Base-by-base conservation (phyloP, 2,329 filamentous ascomycete genomes). In the Clonostachys sp. region DNA sequence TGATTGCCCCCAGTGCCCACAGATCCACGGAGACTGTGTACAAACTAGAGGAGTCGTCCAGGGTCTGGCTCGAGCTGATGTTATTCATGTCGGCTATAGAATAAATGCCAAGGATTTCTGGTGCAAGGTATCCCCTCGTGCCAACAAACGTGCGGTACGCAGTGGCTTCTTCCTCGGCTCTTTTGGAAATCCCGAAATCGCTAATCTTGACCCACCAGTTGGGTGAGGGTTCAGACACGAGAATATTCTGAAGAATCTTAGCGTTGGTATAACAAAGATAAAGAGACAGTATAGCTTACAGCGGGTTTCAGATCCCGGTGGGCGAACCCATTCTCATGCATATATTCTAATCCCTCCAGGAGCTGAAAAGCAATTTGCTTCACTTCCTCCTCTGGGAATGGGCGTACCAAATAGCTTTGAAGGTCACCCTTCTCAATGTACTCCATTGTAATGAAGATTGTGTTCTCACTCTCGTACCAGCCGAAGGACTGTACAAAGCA, bases 221-320 rank as follows among this genome's bases (percentile, higher is more conserved):
- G 9, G 24, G 24, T 30, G 24, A 30, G 24, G 24, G 24, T 30
- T 30, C 24, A 30, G 24, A 30, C 24, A 30, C 24, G 24, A 30
- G 24, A 10, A 30, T 30, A 45, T 51, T 49, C 16, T 40, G 4
- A 10, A 10, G 24, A 30, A 30, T 30, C 24, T 30, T 8, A 30
- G 24, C 24, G 9, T 30, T 10, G 24, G 3, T 30, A 30, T 30
- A 10, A 10, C 24, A 10, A 30, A 10, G 9, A 30, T 10, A 30
- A 30, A 30, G 9, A 30, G 24, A 30, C 24, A 30, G 24, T 4
- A 30, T 4, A 30, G 10, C 24, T 9, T 30, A 30, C 24, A 30
- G 24, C 50, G 2, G 48, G 52, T 33, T 54, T 55, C 2, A 57
- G 40, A 30, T 55, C 55, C 18, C 53, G 48, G 39, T 57, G 55